Conservation (phyloP, 2,329 filamentous ascomycete genomes). For the Pyricularia pennisetigena region DNA sequence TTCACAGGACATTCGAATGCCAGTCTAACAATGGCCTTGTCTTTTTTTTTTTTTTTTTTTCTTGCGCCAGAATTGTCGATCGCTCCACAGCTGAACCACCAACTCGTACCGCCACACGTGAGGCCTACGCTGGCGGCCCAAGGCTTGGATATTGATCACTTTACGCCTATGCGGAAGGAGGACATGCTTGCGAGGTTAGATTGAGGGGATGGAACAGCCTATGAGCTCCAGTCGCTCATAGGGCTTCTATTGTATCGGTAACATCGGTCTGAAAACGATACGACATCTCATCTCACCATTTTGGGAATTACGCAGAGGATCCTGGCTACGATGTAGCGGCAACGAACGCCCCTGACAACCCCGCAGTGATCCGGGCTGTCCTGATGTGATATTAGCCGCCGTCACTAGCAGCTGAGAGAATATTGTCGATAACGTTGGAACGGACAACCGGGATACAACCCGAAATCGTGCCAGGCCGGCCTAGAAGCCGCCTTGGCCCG, state of each 20-base stretch:
- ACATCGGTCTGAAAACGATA: conserved; percentile 7
- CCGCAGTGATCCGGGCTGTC: neutral
- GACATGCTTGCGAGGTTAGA: conserved; percentile 98
- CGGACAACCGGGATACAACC: neutral
- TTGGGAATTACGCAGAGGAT: conserved; percentile 1
- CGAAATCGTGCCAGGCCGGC: neutral
- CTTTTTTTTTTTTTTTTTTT: conserved; percentile 1
- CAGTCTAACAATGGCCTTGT: neutral
- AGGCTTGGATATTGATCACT: conserved; percentile 87
- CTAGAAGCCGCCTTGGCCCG: neutral
- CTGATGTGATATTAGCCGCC: conserved; percentile 1
- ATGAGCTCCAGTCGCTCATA: neutral
- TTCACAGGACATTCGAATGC: neutral
- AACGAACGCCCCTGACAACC: neutral
- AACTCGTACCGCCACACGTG: conserved; percentile 79
- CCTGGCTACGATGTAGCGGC: conserved; percentile 4
- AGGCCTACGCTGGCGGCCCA: conserved; percentile 62
- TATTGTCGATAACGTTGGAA: conserved; percentile 3
- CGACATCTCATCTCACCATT: conserved; percentile 5
- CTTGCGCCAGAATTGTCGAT: conserved; percentile 81
- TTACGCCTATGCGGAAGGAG: conserved; percentile 82
- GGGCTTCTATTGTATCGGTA: conserved; percentile 3
- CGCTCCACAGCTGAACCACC: conserved; percentile 73
- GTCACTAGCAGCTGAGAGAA: neutral
- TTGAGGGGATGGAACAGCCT: conserved; percentile 39